Conservation (phyloP, 2,329 filamentous ascomycete genomes). For the Delphinella strobiligena region DNA sequence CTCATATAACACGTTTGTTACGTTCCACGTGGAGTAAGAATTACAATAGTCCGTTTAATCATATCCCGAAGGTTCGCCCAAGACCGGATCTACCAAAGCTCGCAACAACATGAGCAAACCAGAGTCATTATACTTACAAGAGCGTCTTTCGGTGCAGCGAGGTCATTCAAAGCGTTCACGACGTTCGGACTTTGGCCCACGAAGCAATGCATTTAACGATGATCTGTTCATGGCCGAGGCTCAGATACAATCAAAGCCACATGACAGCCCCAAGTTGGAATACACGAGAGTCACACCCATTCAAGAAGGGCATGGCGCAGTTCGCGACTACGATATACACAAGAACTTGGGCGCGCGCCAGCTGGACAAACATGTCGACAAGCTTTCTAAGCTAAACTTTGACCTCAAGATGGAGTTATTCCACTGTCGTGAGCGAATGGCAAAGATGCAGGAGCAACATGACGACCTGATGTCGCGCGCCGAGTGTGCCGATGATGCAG, state of each 20-base stretch:
- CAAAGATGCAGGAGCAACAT: slow-evolving; percentile 45
- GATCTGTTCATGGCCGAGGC: slow-evolving; percentile 25
- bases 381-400: slow-evolving; percentile 63
- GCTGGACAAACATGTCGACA: slow-evolving; percentile 57
- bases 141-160: slow-evolving; percentile 22
- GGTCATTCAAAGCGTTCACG: slow-evolving; percentile 19
- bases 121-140: slow-evolving; percentile 18
- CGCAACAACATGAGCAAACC: slow-evolving; percentile 5
- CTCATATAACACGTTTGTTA: too few relatives aligned
- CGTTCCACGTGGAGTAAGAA: too few relatives aligned
- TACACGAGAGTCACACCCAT: slow-evolving; percentile 16
- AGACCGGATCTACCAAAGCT: not conserved
- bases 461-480: slow-evolving; percentile 44
- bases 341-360: slow-evolving; percentile 47
- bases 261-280: slow-evolving; percentile 12
- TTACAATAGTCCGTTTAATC: too few relatives aligned
- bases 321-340: not conserved
- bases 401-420: slow-evolving; percentile 63
- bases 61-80: not conserved
- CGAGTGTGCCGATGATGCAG: slow-evolving; percentile 15
- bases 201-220: slow-evolving; percentile 15
- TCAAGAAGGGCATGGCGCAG: slow-evolving; percentile 8
- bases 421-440: slow-evolving; percentile 54
- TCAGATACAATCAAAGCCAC: slow-evolving; percentile 10
- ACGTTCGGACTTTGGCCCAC: slow-evolving; percentile 22